Conservation (phyloP, 164 flowering plant genomes). For the Chloranthus sessilifolius region DNA sequence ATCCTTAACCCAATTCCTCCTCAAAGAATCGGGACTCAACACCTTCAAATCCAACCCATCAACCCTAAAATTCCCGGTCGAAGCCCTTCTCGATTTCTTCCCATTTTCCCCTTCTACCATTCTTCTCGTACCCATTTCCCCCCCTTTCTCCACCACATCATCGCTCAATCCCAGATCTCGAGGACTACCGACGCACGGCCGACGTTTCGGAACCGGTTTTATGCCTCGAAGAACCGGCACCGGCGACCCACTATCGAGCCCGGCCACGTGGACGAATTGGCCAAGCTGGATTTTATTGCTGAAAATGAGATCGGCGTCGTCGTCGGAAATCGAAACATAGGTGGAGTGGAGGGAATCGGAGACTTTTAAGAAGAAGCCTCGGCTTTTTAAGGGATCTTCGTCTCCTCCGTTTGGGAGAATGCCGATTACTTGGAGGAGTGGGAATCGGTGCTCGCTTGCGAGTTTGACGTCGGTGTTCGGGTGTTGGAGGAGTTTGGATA, state of each 20-base stretch:
- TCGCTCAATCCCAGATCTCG: constrained; percentile 44
- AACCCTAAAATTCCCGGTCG: constrained; percentile 20
- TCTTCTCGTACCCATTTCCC: constrained; percentile 4
- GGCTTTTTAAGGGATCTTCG: constrained; percentile 30
- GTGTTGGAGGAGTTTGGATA: constrained; percentile 44
- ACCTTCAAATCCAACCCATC: constrained; percentile 29
- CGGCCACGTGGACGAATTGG: constrained; percentile 45
- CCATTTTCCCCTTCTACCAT: constrained; percentile 14
- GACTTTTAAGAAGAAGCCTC: constrained; percentile 53
- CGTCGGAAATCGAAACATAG: constrained; percentile 44
- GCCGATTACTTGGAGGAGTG: constrained; percentile 50
- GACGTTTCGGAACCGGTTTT: constrained; percentile 37
- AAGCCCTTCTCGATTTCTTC: constrained; percentile 16
- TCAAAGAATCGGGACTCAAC: constrained; percentile 44
- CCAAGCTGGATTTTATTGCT: constrained; percentile 57
- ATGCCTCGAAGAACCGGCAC: constrained; percentile 57
- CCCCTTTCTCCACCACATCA: neutral
- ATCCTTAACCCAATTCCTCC: constrained; percentile 36
- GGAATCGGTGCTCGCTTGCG: constrained; percentile 46
- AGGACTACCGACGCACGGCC: constrained; percentile 52
- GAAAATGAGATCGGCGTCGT: constrained; percentile 43
- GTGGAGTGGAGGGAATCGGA: constrained; percentile 63
- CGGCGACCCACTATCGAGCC: constrained; percentile 41
- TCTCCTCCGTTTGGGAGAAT: constrained; percentile 38
- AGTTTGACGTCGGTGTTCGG: constrained; percentile 41